Base-by-base conservation (phyloP, 768 basidiomycete genomes). In the Megacollybia marginata region DNA sequence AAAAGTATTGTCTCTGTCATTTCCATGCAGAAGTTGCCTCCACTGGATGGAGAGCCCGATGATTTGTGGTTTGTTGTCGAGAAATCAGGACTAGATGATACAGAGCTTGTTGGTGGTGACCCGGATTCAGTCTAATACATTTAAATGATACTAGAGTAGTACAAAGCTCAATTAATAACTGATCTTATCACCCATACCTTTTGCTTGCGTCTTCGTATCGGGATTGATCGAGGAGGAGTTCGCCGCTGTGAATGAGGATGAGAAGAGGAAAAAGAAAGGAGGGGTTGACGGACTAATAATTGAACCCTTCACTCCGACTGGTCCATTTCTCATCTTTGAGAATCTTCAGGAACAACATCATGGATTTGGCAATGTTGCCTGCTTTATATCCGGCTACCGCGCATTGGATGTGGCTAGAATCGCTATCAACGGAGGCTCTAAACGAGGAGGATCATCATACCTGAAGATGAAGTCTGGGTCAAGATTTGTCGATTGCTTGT, bases 371-470 rank as follows among this genome's bases (percentile, higher is more conserved):
- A 10, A 85, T 59, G 54, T 89, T 77, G 31, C 80, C 88, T 49
- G 79, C 65, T 75, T 98, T 97, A 81, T 98, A 99, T 65, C 91
- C 88, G 34, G 95, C 96, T 19, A 98, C 96, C 1, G 95, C 96
- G 48, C 92, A 78, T 62, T 99, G 95, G 53, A 99, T 95, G 58
- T 98, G 96, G 53, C 86, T 28, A 6, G 4, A 28, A 28, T 28
- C 23, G 23, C 2, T 28, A 28, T 28, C 6, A 28, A 6, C 23
- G 23, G 23, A 28, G 23, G 23, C 6, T 28, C 23, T 3, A 2
- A 28, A 28, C 23, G 23, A 28, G 23, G 23, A 6, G 23, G 23
- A 6, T 6, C 6, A 6, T 28, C n/a, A n/a, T n/a, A 28, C 23
- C 23, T 89, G 75, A 97, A 99, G 53, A 98, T 92, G 60, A 98